Evolutionary conservation across 1,284 basidiomycete genomes (phyloP).

Genomic region (Marasmius oreades): DNA sequence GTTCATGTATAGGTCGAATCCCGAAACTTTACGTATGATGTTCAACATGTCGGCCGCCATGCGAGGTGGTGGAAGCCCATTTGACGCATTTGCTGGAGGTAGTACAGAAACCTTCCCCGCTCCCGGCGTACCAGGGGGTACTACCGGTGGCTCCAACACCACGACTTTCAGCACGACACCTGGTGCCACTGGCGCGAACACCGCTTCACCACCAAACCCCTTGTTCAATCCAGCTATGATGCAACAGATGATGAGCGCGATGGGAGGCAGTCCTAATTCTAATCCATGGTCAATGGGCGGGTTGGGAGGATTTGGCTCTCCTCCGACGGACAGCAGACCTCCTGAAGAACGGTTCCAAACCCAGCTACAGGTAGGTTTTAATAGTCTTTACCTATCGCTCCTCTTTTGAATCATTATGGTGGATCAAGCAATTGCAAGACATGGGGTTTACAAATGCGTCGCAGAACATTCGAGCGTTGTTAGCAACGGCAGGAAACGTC

Average conservation of each 20-base stretch:
- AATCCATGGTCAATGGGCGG: conserved; percentile 24
- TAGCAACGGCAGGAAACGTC: conserved; percentile 87
- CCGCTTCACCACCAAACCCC: conserved; percentile 23
- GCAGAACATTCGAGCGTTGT: conserved; percentile 86
- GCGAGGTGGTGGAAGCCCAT: conserved; percentile 25
- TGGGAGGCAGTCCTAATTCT: conserved; percentile 22
- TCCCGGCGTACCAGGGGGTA: conserved; percentile 42
- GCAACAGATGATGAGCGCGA: conserved; percentile 11
- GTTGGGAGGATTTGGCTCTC: conserved; percentile 31
- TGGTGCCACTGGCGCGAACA: conserved; percentile 14
- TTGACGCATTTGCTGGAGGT: conserved; percentile 21
- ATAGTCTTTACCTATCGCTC: conserved; percentile 4
- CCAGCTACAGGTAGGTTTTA: conserved; percentile 62
- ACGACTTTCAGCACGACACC: conserved; percentile 24
- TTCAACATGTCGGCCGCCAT: conserved; percentile 67
- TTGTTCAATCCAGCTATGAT: conserved; percentile 18
- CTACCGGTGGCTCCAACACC: conserved; percentile 19
- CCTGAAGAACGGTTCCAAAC: conserved; percentile 89
- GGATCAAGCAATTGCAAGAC: conserved; percentile 73
- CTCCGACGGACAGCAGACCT: conserved; percentile 65
- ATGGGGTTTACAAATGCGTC: conserved; percentile 84
- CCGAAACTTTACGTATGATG: conserved; percentile 76
- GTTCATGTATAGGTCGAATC: conserved; percentile 55
- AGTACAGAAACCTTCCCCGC: conserved; percentile 46
- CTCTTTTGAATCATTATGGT: neutral